Evolutionary conservation across 2,329 filamentous ascomycete genomes (phyloP).

Genomic region (Verticillium nubilum): DNA sequence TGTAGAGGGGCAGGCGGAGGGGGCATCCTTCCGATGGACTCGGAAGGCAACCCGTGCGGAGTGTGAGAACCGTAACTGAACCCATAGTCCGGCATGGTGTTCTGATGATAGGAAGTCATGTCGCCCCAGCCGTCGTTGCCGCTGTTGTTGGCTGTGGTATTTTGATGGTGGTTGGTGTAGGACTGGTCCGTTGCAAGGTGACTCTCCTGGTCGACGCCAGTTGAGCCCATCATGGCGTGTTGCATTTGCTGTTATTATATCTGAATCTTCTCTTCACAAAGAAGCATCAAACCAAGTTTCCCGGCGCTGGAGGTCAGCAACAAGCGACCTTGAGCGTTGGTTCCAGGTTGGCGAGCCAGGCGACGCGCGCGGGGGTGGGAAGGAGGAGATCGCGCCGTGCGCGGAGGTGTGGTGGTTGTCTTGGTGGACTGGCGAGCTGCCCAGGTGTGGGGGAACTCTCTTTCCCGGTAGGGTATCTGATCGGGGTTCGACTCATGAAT

Average conservation of each 20-base stretch:
- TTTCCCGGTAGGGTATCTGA: slow-evolving; percentile 23
- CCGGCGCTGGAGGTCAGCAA: neutral
- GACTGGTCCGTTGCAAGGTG: slow-evolving; percentile 35
- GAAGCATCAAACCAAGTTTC: neutral
- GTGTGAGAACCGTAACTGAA: slow-evolving; percentile 53
- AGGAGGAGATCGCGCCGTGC: slow-evolving; percentile 7
- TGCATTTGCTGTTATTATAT: slow-evolving; percentile 26
- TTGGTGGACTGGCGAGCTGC: slow-evolving; percentile 12
- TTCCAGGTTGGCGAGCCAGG: slow-evolving; percentile 3
- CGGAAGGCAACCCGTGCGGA: slow-evolving; percentile 40
- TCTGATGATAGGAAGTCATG: slow-evolving; percentile 60
- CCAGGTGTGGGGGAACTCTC: slow-evolving; percentile 20
- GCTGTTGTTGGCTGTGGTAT: slow-evolving; percentile 33
- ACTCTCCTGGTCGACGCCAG: slow-evolving; percentile 40
- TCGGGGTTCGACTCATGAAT: slow-evolving; percentile 33
- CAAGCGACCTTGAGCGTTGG: slow-evolving; percentile 4
- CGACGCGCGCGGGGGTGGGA: slow-evolving; percentile 4
- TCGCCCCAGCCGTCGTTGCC: slow-evolving; percentile 48
- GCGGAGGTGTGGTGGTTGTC: slow-evolving; percentile 4
- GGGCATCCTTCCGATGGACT: slow-evolving; percentile 46
- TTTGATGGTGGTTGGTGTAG: slow-evolving; percentile 24
- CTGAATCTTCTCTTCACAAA: neutral
- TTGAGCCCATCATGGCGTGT: slow-evolving; percentile 34
- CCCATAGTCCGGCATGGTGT: slow-evolving; percentile 64
- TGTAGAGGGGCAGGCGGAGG: slow-evolving; percentile 51